Evolutionary conservation across 106 monocot genomes (phyloP).

Genomic region (Platanthera zijinensis): DNA sequence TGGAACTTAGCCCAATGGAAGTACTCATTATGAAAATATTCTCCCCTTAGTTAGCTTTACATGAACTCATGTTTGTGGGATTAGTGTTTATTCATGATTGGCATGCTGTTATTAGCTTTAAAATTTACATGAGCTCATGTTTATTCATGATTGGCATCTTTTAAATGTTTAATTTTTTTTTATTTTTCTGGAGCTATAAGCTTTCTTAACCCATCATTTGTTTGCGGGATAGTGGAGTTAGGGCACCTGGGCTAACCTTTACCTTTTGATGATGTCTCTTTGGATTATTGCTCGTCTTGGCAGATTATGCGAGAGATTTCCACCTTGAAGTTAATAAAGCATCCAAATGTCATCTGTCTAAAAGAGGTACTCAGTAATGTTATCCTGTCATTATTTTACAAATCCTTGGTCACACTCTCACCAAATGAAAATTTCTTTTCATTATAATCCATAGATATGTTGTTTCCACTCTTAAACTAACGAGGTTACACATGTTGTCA

Average conservation of each 20-base stretch:
- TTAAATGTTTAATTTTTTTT: too few species aligned
- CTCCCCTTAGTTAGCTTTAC: too few species aligned
- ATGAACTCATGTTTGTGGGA: too few species aligned
- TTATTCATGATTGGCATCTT: too few species aligned
- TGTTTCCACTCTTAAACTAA: neutral
- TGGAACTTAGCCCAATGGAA: neutral
- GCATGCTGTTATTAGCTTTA: too few species aligned
- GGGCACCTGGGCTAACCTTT: neutral
- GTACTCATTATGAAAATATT: neutral
- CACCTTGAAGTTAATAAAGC: slow-evolving; percentile 67
- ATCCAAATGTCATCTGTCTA: slow-evolving; percentile 65
- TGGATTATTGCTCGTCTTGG: neutral
- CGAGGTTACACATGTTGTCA: neutral
- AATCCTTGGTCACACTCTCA: neutral
- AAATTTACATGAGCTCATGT: too few species aligned
- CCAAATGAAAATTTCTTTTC: neutral
- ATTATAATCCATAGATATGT: neutral
- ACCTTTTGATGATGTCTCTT: neutral
- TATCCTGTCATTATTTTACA: neutral
- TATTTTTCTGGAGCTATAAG: too few species aligned
- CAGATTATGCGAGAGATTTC: slow-evolving; percentile 72
- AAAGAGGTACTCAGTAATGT: slow-evolving; percentile 35
- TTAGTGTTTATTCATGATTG: too few species aligned
- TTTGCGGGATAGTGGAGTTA: too few species aligned
- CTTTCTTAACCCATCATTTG: too few species aligned